A percentile compares a stretch with the other conserved stretches of the same genome.
Evolutionary conservation across 305 asterid genomes (phyloP).

Genomic region (Vinca major): DNA sequence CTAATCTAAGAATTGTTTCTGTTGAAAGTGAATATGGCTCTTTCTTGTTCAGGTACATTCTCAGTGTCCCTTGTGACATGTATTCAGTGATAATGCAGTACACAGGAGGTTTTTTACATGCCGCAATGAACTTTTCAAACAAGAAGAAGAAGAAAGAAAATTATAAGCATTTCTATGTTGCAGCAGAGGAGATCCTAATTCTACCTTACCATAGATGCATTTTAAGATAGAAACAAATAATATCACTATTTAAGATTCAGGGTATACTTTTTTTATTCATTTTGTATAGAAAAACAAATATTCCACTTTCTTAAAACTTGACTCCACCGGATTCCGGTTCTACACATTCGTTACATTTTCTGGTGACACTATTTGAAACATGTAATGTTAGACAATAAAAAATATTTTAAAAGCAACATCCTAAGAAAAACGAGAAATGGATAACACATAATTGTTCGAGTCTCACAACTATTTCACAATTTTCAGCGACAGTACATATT

Average conservation of each 20-base stretch:
- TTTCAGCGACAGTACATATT: no score
- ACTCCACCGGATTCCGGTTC: no score
- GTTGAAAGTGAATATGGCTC: constrained; percentile 80
- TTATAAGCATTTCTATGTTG: constrained; percentile 3
- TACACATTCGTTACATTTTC: no score
- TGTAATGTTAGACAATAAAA: no score
- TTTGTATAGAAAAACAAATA: no score
- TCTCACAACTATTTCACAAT: no score
- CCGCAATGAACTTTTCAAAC: constrained; percentile 60
- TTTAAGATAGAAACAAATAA: neutral
- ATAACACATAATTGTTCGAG: no score
- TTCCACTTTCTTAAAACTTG: no score
- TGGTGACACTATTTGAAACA: no score
- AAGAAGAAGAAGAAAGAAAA: neutral
- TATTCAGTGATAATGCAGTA: constrained; percentile 88
- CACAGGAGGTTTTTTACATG: constrained; percentile 88
- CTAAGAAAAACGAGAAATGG: no score
- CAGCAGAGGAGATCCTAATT: neutral
- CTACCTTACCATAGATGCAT: neutral
- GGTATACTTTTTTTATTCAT: no score
- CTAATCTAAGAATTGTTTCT: constrained; percentile 71
- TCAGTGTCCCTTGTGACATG: constrained; percentile 93
- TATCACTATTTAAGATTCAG: neutral
- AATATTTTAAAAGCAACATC: no score
- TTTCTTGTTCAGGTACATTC: constrained; percentile 93